phyloP scores from a whole-genome alignment of 305 asterid genomes.

The Solanum hybrid region DNA sequence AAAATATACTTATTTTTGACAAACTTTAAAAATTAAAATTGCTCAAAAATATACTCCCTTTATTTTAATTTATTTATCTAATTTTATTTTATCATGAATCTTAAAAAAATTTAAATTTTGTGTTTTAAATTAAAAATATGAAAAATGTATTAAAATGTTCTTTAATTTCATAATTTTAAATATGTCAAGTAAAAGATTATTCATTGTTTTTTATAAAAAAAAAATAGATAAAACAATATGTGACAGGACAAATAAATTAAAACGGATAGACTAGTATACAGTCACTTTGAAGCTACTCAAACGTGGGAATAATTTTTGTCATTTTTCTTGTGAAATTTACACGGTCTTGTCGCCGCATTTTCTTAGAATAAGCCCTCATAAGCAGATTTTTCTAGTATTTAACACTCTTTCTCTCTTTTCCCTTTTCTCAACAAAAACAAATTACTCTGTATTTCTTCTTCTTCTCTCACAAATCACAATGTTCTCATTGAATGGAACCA shows the following conservation, averaged over 20 bases:
- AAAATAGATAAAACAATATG: background rate
- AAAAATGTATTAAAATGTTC: background rate
- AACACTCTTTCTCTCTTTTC: background rate
- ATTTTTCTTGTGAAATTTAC: background rate
- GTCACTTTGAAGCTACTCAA: background rate
- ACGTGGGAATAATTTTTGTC: background rate
- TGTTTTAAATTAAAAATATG: background rate
- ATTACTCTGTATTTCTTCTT: background rate
- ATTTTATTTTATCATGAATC: background rate
- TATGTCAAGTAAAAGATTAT: background rate
- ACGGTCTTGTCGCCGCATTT: background rate
- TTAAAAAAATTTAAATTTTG: background rate
- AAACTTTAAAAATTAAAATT: background rate
- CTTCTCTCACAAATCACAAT: conserved; percentile 28
- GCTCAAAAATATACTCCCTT: background rate
- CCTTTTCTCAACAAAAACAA: background rate
- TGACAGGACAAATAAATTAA: background rate
- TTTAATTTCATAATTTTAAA: background rate
- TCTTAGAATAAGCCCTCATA: background rate
- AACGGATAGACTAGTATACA: fast-evolving
- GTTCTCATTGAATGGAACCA: conserved; percentile 54
- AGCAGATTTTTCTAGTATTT: background rate
- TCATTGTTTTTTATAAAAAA: background rate
- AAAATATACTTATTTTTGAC: background rate
- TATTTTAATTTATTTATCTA: background rate